Percentiles rank a stretch among this genome's conserved stretches.
phyloP scores from a whole-genome alignment of 352 stramenopile species.

The Globisporangium takayamanum region DNA sequence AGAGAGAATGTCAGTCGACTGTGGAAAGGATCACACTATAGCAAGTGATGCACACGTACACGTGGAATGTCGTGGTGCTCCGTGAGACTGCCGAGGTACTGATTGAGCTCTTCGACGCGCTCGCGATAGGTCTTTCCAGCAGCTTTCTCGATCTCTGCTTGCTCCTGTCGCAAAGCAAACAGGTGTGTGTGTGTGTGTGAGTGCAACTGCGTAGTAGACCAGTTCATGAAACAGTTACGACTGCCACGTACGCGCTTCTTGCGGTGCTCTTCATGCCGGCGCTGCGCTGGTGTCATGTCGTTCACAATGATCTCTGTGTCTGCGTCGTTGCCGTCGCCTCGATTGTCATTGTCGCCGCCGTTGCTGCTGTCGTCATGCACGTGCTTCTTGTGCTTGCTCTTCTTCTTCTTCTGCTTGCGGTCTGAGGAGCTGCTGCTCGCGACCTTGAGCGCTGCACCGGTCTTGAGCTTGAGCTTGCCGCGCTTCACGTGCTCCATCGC shows the following conservation, averaged over 20 bases:
- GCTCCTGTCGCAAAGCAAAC: constrained; percentile 35
- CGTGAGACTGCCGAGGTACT: constrained; percentile 92
- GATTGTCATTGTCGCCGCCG: background rate
- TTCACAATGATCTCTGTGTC: constrained; percentile 21
- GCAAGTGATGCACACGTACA: constrained; percentile 33
- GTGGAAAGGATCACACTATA: background rate
- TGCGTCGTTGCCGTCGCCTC: constrained; percentile 10
- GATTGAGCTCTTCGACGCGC: constrained; percentile 95
- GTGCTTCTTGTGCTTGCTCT: constrained; percentile 34
- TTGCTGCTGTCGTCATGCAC: background rate
- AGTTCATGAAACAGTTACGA: background rate
- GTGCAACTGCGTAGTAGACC: background rate
- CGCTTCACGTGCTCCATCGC: constrained; percentile 79
- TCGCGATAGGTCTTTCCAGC: constrained; percentile 87
- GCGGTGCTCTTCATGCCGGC: constrained; percentile 67
- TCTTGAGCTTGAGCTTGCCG: constrained; percentile 83
- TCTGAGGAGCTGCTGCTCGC: constrained; percentile 34
- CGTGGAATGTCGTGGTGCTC: constrained; percentile 98
- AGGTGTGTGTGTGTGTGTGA: constrained; percentile 3
- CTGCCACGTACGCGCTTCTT: constrained; percentile 61
- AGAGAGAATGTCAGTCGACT: background rate
- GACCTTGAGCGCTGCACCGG: constrained; percentile 53
- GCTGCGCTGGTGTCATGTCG: constrained; percentile 71
- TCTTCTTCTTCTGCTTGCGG: constrained; percentile 37
- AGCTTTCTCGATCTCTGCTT: constrained; percentile 83